phyloP scores from a whole-genome alignment of 1,284 basidiomycete species.

The Ustilago loliicola region DNA sequence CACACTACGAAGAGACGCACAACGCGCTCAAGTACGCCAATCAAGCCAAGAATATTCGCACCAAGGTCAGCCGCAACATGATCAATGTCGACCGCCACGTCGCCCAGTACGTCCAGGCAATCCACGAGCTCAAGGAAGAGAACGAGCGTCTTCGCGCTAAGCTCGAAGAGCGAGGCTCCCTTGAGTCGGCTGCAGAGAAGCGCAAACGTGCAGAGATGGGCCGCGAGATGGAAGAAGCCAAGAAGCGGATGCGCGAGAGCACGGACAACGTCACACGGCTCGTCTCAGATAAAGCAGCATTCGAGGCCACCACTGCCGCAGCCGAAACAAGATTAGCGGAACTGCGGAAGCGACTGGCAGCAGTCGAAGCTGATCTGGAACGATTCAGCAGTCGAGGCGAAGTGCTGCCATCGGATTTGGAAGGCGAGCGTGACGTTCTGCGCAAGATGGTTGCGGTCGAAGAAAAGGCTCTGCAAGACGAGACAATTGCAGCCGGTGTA shows the following conservation, averaged over 20 bases:
- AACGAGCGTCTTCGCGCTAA: constrained; percentile 87
- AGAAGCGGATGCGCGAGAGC: constrained; percentile 79
- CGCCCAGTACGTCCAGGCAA: constrained; percentile 80
- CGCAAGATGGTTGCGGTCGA: constrained; percentile 79
- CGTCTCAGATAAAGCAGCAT: constrained; percentile 75
- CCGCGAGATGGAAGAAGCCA: constrained; percentile 77
- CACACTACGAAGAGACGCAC: constrained; percentile 70
- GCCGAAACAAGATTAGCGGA: constrained; percentile 80
- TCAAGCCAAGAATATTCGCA: constrained; percentile 70
- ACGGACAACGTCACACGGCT: constrained; percentile 70
- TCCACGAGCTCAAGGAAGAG: constrained; percentile 86
- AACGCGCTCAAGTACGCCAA: constrained; percentile 71
- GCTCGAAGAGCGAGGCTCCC: constrained; percentile 75
- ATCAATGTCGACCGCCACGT: constrained; percentile 70
- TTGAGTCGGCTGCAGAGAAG: constrained; percentile 73
- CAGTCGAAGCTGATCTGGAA: constrained; percentile 74
- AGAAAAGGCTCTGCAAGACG: constrained; percentile 78
- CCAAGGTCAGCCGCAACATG: constrained; percentile 69
- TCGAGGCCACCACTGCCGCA: constrained; percentile 80
- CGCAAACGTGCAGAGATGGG: constrained; percentile 74
- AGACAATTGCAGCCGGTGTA: constrained; percentile 76
- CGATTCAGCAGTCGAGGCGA: constrained; percentile 31
- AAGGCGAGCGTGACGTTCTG: constrained; percentile 81
- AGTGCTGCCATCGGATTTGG: constrained; percentile 73
- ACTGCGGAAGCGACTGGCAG: constrained; percentile 78